Conservation (phyloP, 148 eudicot genomes). For the Chenopodium quinoa region DNA sequence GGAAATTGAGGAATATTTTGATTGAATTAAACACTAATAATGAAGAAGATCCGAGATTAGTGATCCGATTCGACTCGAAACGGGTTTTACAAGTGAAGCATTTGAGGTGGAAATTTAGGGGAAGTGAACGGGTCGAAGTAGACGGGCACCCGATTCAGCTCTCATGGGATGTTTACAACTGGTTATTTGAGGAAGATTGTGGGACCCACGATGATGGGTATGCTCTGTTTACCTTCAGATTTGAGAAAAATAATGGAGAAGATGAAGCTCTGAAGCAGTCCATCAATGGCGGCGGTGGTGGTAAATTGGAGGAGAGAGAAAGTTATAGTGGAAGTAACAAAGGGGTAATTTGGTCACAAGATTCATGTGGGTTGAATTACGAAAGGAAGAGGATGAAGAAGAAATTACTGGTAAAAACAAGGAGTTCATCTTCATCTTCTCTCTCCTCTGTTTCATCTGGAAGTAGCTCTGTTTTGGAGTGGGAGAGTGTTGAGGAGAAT, state of each 20-base stretch:
- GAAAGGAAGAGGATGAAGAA: slow-evolving; percentile 62
- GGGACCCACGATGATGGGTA: slow-evolving; percentile 39
- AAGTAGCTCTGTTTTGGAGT: slow-evolving; percentile 75
- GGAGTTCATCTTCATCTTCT: slow-evolving; percentile 59
- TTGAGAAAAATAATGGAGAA: slow-evolving; percentile 27
- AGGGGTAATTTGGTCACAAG: slow-evolving; percentile 37
- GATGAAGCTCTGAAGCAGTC: not conserved
- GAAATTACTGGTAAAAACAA: slow-evolving; percentile 42
- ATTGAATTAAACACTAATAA: slow-evolving; percentile 44
- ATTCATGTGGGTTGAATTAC: slow-evolving; percentile 52
- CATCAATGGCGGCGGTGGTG: not conserved
- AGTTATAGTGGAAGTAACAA: not conserved
- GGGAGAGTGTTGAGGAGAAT: slow-evolving; percentile 82
- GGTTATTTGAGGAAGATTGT: slow-evolving; percentile 52
- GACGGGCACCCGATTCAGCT: slow-evolving; percentile 58
- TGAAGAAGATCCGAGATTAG: slow-evolving; percentile 47
- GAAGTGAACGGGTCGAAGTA: slow-evolving; percentile 62
- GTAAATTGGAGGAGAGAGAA: not conserved
- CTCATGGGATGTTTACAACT: slow-evolving; percentile 77
- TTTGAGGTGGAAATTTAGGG: slow-evolving; percentile 80
- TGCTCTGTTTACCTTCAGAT: slow-evolving; percentile 67
- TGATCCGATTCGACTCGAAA: slow-evolving; percentile 45
- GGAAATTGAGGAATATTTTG: slow-evolving; percentile 37
- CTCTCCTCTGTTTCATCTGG: slow-evolving; percentile 63
- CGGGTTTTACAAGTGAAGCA: slow-evolving; percentile 57